A percentile compares a stretch with the other conserved stretches of the same genome.
Conservation (phyloP, 2,329 filamentous ascomycete species). For the Chrysoporthe deuterocubensis region DNA sequence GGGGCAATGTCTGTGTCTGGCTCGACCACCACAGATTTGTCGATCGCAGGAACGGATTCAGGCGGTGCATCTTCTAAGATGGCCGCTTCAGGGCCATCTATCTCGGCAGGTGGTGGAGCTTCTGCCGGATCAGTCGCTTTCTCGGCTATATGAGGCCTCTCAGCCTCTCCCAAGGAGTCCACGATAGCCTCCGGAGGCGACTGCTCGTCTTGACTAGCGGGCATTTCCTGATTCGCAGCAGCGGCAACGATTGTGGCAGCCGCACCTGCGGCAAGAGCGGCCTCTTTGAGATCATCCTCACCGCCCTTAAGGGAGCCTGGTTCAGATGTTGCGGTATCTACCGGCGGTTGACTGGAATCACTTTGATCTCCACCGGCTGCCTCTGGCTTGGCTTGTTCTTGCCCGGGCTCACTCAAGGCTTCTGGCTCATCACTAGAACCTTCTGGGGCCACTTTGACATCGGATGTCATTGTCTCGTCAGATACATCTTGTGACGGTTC, state of each 20-base stretch:
- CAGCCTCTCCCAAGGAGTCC: neutral
- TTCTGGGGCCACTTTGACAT: neutral
- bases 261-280: constrained; percentile 3
- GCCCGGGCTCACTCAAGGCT: neutral
- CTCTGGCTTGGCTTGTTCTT: neutral
- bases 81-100: constrained; percentile 11
- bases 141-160: constrained; percentile 10
- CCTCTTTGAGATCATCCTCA: neutral
- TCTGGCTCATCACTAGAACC: neutral
- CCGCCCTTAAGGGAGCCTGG: neutral
- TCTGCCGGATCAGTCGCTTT: constrained; percentile 10
- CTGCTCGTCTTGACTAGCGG: neutral
- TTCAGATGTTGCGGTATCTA: neutral
- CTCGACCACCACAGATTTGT: constrained; percentile 11
- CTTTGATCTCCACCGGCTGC: neutral
- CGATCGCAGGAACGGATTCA: constrained; percentile 31
- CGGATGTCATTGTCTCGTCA: neutral
- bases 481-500: neutral
- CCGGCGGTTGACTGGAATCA: neutral
- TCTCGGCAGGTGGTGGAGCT: constrained; percentile 7
- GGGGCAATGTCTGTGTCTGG: constrained; percentile 14
- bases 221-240: constrained; percentile 11
- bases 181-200: neutral
- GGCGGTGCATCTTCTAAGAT: constrained; percentile 28
- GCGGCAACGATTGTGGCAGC: constrained; percentile 10